Conservation (phyloP, 345 rosid species). For the Eucalyptus marginata region DNA sequence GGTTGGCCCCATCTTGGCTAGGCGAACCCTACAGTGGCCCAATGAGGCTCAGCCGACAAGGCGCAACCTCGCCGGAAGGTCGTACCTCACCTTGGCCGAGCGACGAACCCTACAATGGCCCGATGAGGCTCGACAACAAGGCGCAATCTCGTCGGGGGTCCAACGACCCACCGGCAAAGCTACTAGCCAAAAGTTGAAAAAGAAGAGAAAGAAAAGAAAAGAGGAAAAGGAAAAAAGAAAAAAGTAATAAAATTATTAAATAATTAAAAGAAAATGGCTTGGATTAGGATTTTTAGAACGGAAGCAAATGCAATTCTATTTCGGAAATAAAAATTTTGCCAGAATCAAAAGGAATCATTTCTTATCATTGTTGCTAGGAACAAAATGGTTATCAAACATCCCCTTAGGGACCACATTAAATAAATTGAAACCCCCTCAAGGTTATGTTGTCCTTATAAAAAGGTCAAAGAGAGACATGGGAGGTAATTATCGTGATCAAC, state of each 20-base stretch:
- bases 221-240: accelerated
- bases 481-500: neutral
- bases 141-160: accelerated
- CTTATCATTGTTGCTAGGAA: accelerated
- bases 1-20: accelerated
- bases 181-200: no score
- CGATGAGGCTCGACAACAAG: accelerated
- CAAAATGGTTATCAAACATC: no score
- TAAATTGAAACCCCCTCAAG: neutral
- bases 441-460: neutral
- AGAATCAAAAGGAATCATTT: no score
- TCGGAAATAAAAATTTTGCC: no score
- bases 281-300: accelerated
- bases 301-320: accelerated
- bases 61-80: accelerated
- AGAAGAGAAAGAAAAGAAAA: no score
- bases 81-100: no score
- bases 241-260: no score
- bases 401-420: accelerated
- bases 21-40: accelerated
- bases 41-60: accelerated
- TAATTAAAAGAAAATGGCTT: no score
- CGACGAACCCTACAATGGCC: accelerated
- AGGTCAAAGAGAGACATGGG: neutral
- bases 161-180: accelerated